Evolutionary conservation across 441 rosid genomes (phyloP).

Genomic region (Macaranga tanarius): DNA sequence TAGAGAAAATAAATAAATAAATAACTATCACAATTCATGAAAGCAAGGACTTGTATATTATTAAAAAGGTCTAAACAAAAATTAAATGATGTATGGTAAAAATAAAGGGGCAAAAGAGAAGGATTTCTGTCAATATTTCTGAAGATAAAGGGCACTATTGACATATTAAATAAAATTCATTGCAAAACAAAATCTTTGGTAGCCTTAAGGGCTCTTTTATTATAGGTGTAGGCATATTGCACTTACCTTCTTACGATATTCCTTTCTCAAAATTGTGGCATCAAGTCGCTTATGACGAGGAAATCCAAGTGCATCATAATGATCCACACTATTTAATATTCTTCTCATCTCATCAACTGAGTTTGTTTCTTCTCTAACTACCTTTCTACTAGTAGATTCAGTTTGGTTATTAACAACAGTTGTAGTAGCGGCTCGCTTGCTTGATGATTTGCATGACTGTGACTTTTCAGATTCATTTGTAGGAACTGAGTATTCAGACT

Average conservation of each 20-base stretch:
- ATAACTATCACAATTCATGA: neutral
- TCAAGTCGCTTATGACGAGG: slow-evolving; percentile 73
- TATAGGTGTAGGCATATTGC: neutral
- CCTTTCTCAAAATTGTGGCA: slow-evolving; percentile 63
- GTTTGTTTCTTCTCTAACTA: slow-evolving; percentile 51
- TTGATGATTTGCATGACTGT: slow-evolving; percentile 65
- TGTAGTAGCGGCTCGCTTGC: slow-evolving; percentile 51
- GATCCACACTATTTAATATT: slow-evolving; percentile 69
- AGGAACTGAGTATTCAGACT: slow-evolving; percentile 56
- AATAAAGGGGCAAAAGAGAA: no score
- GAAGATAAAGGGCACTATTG: no score
- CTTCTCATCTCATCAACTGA: slow-evolving; percentile 88
- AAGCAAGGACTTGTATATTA: neutral
- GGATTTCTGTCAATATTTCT: no score
- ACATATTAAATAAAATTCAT: neutral
- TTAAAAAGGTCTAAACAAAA: neutral
- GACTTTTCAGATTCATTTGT: slow-evolving; percentile 60
- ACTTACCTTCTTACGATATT: slow-evolving; percentile 82
- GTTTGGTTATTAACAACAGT: slow-evolving; percentile 45
- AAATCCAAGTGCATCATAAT: slow-evolving; percentile 85
- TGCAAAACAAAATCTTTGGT: neutral
- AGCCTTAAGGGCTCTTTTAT: neutral
- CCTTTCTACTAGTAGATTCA: slow-evolving; percentile 47
- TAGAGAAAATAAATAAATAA: no score
- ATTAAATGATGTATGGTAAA: neutral